Base-by-base conservation (phyloP, 352 stramenopile genomes). In the Globisporangium nodosum region DNA sequence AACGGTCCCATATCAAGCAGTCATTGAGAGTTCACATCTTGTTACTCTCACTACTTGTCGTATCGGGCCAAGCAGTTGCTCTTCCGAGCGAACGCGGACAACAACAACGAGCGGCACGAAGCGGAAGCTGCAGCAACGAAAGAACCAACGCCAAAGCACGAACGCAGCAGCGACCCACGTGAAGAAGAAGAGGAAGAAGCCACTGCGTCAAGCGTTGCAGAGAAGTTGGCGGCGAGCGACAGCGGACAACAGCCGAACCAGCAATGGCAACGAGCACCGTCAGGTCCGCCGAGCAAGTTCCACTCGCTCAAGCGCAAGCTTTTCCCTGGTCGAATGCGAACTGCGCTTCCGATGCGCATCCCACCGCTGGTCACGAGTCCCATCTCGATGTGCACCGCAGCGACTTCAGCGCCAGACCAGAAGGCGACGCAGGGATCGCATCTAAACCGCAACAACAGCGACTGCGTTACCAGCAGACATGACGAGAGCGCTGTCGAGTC, bases 281-380 rank as follows among this genome's bases (percentile, higher is more conserved):
- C 20, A 5, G 37, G 20, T 33, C 39, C 16, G 9, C 62, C 50
- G 13, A 66, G 59, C 45, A 81, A 76, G 62, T 81, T 87, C 53
- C 65, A 66, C 43, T 65, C 66, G 12, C 54, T 87, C 52, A 85
- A 85, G 58, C 64, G 77, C 5, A 85, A 85, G 37, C 43, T 87
- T 1, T 87, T 87, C 50, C 75, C 75, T 12, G 76, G 65, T 16
- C 68, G 68, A 18, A 75, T 79, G 62, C 77, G 77, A 16, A 54
- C 54, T 18, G 69, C 73, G 9, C 62, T 78, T 31, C 75, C 77
- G 33, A 58, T 56, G 18, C 63, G 65, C 2, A 73, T 85, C 24
- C 73, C 77, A 6, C 69, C 74, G 20, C 54, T 87, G 2, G 16
- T 79, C 24, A 59, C 73, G 42, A 87, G 73, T 61, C 77, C 77